A percentile compares a stretch with the other conserved stretches of the same genome.
These are phyloP conservation scores for Geopyxis carbonaria DNA, from an alignment of 495 filamentous ascomycete species.

Conservation along the genomic window DNA sequence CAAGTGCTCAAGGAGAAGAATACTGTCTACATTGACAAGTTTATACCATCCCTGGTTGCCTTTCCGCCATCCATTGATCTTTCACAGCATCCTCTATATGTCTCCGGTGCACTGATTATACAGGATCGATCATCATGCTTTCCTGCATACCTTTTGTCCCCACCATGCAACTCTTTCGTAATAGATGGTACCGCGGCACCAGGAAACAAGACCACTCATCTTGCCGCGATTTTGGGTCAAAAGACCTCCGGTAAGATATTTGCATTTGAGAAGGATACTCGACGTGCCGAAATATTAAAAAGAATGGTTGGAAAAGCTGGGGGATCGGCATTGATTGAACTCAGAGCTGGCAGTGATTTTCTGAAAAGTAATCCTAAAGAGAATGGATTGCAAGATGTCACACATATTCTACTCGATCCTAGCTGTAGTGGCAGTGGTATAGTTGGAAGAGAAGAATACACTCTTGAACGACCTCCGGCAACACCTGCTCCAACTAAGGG, in stretches of 20 bases:
- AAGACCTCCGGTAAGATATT: conserved; percentile 30
- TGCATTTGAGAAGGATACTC: conserved; percentile 53
- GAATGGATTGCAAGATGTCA: conserved; percentile 40
- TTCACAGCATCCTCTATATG: conserved; percentile 52
- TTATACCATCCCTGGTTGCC: conserved; percentile 72
- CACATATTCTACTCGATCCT: conserved; percentile 69
- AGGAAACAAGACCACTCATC: conserved; percentile 92
- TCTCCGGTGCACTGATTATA: conserved; percentile 58
- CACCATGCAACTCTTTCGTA: conserved; percentile 45
- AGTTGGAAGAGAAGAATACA: conserved; percentile 56
- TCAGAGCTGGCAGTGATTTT: conserved; percentile 63
- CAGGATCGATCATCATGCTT: conserved; percentile 98
- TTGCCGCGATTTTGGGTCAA: conserved; percentile 48
- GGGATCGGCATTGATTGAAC: conserved; percentile 41
- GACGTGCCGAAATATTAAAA: conserved; percentile 50
- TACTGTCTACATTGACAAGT: conserved; percentile 44
- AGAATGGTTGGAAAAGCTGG: conserved; percentile 71
- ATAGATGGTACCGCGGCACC: conserved; percentile 87
- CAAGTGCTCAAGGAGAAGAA: conserved; percentile 15
- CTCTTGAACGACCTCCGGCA: conserved; percentile 30
- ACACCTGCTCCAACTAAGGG: conserved; percentile 31
- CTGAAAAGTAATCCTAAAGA: conserved; percentile 46
- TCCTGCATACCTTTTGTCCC: conserved; percentile 67
- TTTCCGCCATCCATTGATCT: conserved; percentile 51
- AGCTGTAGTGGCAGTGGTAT: conserved; percentile 93